A percentile compares a stretch with the other conserved stretches of the same genome.
Conservation (phyloP, 2,329 filamentous ascomycete genomes). For the Claviceps sp. region DNA sequence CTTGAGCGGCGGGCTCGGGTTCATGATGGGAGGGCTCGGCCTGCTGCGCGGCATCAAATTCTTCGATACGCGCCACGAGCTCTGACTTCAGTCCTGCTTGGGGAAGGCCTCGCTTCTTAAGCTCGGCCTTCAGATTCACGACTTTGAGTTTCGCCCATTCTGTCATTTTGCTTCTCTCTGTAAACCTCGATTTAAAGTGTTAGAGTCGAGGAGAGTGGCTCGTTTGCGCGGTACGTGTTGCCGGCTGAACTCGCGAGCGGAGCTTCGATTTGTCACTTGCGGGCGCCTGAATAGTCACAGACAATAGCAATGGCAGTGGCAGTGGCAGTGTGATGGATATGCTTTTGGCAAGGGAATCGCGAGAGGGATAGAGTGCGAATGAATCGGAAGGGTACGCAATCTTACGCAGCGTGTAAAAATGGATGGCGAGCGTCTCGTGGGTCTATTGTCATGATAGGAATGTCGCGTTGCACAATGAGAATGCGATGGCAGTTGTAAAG, state of each 20-base stretch:
- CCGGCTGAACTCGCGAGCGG: no score
- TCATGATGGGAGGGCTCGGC: background rate
- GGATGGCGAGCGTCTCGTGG: background rate
- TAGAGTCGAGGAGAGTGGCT: no score
- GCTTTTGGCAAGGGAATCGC: background rate
- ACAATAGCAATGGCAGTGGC: no score
- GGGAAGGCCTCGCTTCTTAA: constrained; percentile 57
- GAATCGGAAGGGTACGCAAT: background rate
- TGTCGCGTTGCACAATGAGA: background rate
- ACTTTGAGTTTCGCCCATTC: constrained; percentile 55
- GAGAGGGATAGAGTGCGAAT: background rate
- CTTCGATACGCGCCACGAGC: constrained; percentile 49
- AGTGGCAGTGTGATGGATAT: no score
- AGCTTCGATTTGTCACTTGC: no score
- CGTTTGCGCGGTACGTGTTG: background rate
- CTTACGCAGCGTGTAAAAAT: background rate
- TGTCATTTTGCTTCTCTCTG: constrained; percentile 22
- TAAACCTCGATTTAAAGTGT: background rate
- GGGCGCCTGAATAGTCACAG: no score
- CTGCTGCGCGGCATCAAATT: constrained; percentile 8
- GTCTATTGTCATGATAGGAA: background rate
- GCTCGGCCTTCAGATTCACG: constrained; percentile 58
- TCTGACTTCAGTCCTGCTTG: constrained; percentile 59
- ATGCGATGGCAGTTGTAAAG: background rate
- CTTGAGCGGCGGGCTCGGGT: background rate